phyloP scores from a whole-genome alignment of 768 basidiomycete species.

The Tulasnella sp. region DNA sequence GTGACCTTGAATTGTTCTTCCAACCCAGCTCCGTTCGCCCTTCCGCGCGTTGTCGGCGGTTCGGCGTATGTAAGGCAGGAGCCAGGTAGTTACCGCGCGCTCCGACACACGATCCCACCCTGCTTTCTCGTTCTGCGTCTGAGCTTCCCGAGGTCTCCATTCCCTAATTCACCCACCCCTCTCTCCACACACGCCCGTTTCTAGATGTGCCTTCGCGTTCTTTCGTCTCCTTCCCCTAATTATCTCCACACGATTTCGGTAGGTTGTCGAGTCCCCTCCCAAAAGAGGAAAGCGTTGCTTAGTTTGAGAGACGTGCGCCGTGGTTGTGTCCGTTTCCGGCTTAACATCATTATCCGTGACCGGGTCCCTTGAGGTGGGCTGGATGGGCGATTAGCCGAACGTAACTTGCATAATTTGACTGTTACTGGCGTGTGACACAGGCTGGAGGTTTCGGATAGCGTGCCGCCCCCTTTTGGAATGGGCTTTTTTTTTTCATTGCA shows the following conservation, averaged over 20 bases:
- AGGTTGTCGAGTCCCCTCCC: neutral
- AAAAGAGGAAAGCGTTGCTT: neutral
- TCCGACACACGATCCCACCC: constrained; percentile 5
- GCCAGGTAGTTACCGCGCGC: neutral
- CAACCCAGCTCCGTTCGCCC: neutral
- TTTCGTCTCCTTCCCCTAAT: neutral
- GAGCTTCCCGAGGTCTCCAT: constrained; percentile 9
- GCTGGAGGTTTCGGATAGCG: neutral
- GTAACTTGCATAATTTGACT: neutral
- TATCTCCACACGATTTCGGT: neutral
- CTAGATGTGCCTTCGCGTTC: neutral
- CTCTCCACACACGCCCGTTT: neutral
- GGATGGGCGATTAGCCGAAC: constrained; percentile 11
- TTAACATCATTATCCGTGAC: neutral
- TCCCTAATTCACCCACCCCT: constrained; percentile 5
- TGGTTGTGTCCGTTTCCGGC: neutral
- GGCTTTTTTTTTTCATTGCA: neutral
- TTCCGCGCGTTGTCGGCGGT: constrained; percentile 9
- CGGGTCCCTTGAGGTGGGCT: neutral
- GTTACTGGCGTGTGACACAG: neutral
- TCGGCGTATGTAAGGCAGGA: neutral
- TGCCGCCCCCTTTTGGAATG: neutral
- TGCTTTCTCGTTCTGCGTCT: neutral
- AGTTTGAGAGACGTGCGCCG: neutral
- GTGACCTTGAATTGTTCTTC: constrained; percentile 1